Conservation (phyloP, 176 grass and related monocot species). For the Raddia distichophylla region DNA sequence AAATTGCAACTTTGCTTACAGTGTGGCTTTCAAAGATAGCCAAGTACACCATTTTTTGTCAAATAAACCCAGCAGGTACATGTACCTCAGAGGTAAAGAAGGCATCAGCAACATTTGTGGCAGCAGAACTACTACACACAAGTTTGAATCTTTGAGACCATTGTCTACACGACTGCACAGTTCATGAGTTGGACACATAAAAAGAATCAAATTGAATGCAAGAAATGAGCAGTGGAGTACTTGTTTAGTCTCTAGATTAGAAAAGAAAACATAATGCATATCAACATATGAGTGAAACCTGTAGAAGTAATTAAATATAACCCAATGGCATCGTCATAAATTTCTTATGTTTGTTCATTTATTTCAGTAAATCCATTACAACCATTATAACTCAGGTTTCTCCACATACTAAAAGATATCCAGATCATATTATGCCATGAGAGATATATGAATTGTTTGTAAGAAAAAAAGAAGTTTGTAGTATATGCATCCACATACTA, state of each 20-base stretch:
- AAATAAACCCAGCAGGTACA: conserved; percentile 27
- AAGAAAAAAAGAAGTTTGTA: too few species aligned
- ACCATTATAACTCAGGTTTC: too few species aligned
- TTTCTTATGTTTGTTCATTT: too few species aligned
- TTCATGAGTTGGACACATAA: too few species aligned
- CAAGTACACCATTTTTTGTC: not conserved
- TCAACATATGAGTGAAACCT: too few species aligned
- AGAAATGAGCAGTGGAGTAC: not conserved
- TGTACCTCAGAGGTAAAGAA: not conserved
- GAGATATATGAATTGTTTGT: too few species aligned
- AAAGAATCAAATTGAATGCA: not conserved
- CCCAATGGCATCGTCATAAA: too few species aligned
- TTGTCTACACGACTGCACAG: not conserved
- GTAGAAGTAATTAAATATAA: too few species aligned
- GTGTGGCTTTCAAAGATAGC: not conserved
- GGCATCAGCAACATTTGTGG: not conserved
- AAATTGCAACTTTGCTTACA: not conserved
- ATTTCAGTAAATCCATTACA: too few species aligned
- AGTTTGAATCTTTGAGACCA: not conserved
- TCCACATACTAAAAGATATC: too few species aligned
- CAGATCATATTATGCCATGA: too few species aligned
- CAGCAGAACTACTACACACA: not conserved
- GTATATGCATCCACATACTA: too few species aligned
- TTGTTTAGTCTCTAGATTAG: not conserved
- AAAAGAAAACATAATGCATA: not conserved